Percentiles rank a stretch among this genome's conserved stretches.
phyloP scores from a whole-genome alignment of 257 asterid species.

The Penstemon eatonii region DNA sequence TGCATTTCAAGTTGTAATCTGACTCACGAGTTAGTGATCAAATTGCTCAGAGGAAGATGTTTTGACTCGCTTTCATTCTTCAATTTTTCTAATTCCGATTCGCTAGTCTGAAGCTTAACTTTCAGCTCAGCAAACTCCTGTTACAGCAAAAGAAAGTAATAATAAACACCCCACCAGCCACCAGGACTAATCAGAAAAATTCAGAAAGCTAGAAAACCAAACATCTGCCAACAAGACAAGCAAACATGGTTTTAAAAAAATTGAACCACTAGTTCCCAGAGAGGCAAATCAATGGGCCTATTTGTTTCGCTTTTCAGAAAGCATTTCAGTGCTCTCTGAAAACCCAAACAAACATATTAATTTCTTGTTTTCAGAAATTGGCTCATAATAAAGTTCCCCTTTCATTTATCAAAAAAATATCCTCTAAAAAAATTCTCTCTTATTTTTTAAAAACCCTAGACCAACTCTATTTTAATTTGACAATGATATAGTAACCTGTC shows the following conservation, averaged over 20 bases:
- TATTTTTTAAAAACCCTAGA: too few relatives aligned
- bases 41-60: conserved; percentile 55
- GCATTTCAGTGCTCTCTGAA: too few relatives aligned
- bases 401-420: too few relatives aligned
- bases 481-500: too few relatives aligned
- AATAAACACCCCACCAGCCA: neutral
- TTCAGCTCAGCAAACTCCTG: conserved; percentile 63
- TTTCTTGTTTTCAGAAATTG: too few relatives aligned
- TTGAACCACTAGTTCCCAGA: neutral
- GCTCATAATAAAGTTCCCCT: too few relatives aligned
- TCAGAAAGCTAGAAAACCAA: neutral
- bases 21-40: conserved; percentile 59
- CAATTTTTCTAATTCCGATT: conserved; percentile 55
- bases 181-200: neutral
- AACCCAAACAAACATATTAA: too few relatives aligned
- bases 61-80: conserved; percentile 54
- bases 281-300: neutral
- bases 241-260: neutral
- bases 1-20: conserved; percentile 16
- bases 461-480: too few relatives aligned
- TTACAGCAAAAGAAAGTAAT: conserved; percentile 23
- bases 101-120: conserved; percentile 54
- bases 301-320: too few relatives aligned
- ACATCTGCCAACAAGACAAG: neutral
- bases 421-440: too few relatives aligned